Base-by-base conservation (phyloP, 192 early-diverging fungal genomes). In the Chytriomyces hyalinus region DNA sequence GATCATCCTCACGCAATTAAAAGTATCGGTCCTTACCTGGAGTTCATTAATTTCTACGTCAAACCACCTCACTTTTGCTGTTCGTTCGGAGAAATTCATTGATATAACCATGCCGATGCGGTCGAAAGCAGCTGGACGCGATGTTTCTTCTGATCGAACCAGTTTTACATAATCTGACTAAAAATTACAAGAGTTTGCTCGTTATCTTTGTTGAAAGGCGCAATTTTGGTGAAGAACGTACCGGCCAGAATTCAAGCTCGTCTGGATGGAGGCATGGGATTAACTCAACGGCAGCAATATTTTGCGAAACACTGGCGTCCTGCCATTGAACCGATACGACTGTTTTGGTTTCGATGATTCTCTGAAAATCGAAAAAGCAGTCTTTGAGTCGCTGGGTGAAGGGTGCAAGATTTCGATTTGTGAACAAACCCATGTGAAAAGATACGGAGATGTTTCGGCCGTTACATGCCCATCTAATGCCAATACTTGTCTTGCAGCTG, bases 171-270 rank as follows among this genome's bases (percentile, higher is more conserved):
- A 73, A 45, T 73, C 71, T 9, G 71, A 45, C 53, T 57, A 4
- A 13, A n/a, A n/a, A 57, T 57, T 57, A 3, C 20, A 20, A 57
- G 1, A 20, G 53, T 36, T 36, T 2, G 36, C 36, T 36, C 24
- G 24, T 36, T 36, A 36, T 36, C 36, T 36, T 36, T 36, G 53
- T 57, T 57, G 53, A 57, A 20, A 57, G 53, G 53, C 13, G 53
- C 53, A 57, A 13, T 3, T 57, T 57, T 20, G 53, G 15, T 13
- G 20, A 57, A n/a, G 13, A 57, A n/a, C 53, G 13, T 57, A 57
- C 53, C 8, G 71, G 71, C 71, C 71, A 73, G 43, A 73, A 73
- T n/a, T 73, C 71, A 26, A 62, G 26, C 9, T 73, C 71, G 1
- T 73, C 71, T n/a, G 61, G 71, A 11, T 63, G 43, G 15, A 73